Base-by-base conservation (phyloP, 2,329 filamentous ascomycete species). In the Drechslera avenae region DNA sequence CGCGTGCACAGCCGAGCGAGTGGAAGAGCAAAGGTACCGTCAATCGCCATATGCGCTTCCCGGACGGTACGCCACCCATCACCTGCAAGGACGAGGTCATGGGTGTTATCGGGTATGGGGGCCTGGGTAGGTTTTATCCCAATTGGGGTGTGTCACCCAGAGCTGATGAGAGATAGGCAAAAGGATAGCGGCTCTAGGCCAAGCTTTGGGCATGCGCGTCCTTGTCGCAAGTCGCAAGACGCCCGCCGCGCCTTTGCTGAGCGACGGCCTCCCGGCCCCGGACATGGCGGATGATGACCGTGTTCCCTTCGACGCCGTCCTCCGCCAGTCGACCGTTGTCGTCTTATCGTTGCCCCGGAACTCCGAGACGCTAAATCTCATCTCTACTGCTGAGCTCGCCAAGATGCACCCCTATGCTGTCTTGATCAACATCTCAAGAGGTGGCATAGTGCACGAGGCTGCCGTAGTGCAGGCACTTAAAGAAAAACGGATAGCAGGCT, bases 71-170 rank as follows among this genome's bases (percentile, higher is more conserved):
- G 21, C 73, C 76, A 18, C 78, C 78, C 34, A 57, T 79, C 56
- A 78, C 75, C 1, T 79, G 76, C 60, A 63, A 68, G 16, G 79
- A 82, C 48, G 80, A 82, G 64, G 73, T 76, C 3, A 61, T 80
- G 55, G 79, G 78, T 1, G 73, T 82, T 47, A 66, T 82, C 44
- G 79, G 80, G 1, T 81, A 81, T 62, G 80, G 80, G 1, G 70
- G 71, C 13, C 65, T 82, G 28, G 79, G 79, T 64, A 58, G 33
- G 62, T 65, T 34, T 23, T 42, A 26, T 17, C 54, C 50, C 35
- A 37, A 45, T 54, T 31, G 12, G 54, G 51, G 39, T 48, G 46
- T n/a, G 39, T 34, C 41, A 39, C 43, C 46, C 45, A 19, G 43
- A 8, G 46, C 56, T 64, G 44, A 62, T 49, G 32, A 36, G 19